These are phyloP conservation scores for Trametes maxima DNA, from an alignment of 768 basidiomycete genomes.

Conservation along the genomic window DNA sequence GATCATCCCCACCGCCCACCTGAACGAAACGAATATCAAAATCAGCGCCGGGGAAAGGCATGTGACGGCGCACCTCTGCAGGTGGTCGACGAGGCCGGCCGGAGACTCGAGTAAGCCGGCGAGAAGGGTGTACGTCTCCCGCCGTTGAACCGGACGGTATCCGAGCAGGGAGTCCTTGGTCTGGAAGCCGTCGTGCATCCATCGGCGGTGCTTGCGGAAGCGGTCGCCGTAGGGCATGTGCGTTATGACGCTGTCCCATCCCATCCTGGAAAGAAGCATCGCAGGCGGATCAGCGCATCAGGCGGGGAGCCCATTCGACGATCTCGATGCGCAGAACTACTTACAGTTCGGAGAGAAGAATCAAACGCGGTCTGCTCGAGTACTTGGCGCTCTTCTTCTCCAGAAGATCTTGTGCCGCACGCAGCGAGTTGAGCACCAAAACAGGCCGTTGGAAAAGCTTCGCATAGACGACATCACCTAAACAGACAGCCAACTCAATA, in stretches of 20 bases:
- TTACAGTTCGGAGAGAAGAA: constrained; percentile 33
- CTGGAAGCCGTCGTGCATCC: constrained; percentile 32
- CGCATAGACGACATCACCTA: constrained; percentile 38
- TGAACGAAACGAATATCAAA: constrained; percentile 10
- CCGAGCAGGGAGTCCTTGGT: constrained; percentile 16
- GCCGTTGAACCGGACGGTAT: constrained; percentile 29
- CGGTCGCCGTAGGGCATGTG: constrained; percentile 30
- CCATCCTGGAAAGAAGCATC: constrained; percentile 24
- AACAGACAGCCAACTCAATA: constrained; percentile 13
- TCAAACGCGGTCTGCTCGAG: constrained; percentile 37
- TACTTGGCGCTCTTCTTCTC: constrained; percentile 37
- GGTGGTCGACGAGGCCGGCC: constrained; percentile 29
- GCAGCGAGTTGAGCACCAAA: constrained; percentile 37
- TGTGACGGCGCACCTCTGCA: constrained; percentile 28
- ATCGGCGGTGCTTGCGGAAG: constrained; percentile 33
- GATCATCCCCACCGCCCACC: constrained; percentile 34
- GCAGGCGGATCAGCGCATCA: constrained; percentile 6
- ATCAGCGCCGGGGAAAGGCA: background rate
- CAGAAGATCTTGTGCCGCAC: constrained; percentile 38
- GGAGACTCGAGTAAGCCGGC: constrained; percentile 31
- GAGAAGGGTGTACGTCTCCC: constrained; percentile 33
- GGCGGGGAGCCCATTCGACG: background rate
- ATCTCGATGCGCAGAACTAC: constrained; percentile 6
- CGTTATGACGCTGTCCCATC: constrained; percentile 21
- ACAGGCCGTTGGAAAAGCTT: constrained; percentile 33